Evolutionary conservation across 257 asterid species (phyloP).

Genomic region (Craterostigma plantagineum): DNA sequence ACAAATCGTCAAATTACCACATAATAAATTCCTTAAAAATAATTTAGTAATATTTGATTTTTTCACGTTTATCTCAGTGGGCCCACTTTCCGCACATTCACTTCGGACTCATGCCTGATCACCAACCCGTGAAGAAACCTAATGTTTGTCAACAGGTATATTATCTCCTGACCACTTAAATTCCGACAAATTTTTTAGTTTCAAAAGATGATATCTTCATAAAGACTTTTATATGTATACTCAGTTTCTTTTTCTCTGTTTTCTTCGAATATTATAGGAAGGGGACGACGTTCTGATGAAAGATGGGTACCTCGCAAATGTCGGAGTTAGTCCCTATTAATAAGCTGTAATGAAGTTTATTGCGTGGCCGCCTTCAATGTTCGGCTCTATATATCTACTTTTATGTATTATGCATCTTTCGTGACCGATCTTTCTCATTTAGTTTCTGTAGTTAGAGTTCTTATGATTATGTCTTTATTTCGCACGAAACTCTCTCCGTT

Average conservation of each 20-base stretch:
- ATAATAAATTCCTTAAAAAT: too few relatives aligned
- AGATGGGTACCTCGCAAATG: conserved; percentile 12
- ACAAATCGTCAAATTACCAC: too few relatives aligned
- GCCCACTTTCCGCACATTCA: conserved; percentile 30
- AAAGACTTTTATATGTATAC: too few relatives aligned
- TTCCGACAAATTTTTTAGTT: not conserved
- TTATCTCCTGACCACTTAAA: conserved; percentile 2
- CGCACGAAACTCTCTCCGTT: too few relatives aligned
- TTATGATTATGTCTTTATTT: too few relatives aligned
- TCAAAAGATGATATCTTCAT: not conserved
- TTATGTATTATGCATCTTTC: too few relatives aligned
- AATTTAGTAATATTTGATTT: too few relatives aligned
- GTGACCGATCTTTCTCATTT: too few relatives aligned
- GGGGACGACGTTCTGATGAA: conserved; percentile 83
- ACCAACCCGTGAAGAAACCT: conserved; percentile 87
- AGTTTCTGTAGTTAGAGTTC: too few relatives aligned
- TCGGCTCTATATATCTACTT: too few relatives aligned
- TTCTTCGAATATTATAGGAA: conserved; percentile 31
- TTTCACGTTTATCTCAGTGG: conserved; percentile 44
- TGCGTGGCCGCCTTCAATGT: too few relatives aligned
- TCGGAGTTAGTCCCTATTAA: too few relatives aligned
- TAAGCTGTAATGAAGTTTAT: conserved; percentile 8
- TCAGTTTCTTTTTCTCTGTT: not conserved
- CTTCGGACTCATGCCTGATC: conserved; percentile 98
- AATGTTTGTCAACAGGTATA: conserved; percentile 85